A percentile compares a stretch with the other conserved stretches of the same genome.
Conservation (phyloP, 1,139 yeast species). For the Tardiomyces digboiensis region DNA sequence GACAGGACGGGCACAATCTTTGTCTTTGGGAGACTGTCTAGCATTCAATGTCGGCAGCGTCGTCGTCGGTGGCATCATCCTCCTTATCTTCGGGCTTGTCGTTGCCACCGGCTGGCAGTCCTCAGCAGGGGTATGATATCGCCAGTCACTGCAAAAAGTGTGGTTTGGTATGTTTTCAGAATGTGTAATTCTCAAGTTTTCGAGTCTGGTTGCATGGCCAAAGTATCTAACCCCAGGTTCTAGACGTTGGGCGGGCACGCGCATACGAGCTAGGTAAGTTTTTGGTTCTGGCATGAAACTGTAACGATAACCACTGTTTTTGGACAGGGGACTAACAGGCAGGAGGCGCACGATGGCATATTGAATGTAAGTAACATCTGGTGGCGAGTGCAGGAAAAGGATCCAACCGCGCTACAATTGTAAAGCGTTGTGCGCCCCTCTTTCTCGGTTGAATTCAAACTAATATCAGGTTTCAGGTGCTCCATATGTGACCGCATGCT, state of each 20-base stretch:
- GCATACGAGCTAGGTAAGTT: background rate
- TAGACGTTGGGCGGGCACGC: background rate
- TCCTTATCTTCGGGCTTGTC: too few relatives aligned
- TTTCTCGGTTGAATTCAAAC: too few relatives aligned
- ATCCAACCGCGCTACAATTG: too few relatives aligned
- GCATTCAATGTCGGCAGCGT: background rate
- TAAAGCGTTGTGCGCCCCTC: too few relatives aligned
- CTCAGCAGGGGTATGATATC: background rate
- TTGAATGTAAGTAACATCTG: background rate
- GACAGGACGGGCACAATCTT: too few relatives aligned
- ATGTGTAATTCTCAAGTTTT: too few relatives aligned
- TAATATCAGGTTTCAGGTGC: slow-evolving; percentile 54
- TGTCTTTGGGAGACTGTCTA: too few relatives aligned
- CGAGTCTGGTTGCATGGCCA: too few relatives aligned
- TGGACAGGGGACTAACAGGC: background rate
- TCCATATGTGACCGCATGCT: slow-evolving; percentile 69
- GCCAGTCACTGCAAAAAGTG: slow-evolving; percentile 3
- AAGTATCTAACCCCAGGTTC: background rate
- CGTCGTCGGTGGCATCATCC: background rate
- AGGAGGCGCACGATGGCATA: background rate
- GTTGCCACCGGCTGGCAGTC: background rate
- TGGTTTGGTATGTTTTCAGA: background rate
- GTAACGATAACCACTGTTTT: too few relatives aligned
- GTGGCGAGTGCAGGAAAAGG: too few relatives aligned
- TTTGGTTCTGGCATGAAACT: too few relatives aligned